Evolutionary conservation across 2,329 filamentous ascomycete genomes (phyloP), one percentile per base, ranked within the genome.

Genomic region (Xylaria sp.): DNA sequence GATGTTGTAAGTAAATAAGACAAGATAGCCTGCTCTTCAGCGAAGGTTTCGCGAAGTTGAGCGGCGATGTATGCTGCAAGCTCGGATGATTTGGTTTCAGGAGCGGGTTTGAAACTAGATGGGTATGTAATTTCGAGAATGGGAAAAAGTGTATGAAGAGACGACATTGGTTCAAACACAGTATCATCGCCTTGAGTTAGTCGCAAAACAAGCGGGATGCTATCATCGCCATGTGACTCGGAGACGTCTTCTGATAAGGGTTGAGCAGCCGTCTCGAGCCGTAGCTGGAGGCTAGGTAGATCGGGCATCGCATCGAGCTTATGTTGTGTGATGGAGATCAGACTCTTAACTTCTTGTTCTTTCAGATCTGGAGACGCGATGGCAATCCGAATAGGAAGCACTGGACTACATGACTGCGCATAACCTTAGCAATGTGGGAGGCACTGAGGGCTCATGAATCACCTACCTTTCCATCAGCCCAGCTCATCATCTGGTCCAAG

Each of bases 401-500:
- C 91, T 31, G 93, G 91, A 70, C 89, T 89, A 77, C 94, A 98
- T 61, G 90, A 88, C 93, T 97, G 68, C 49, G 42, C 12, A 40
- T 6, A 3, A 23, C 21, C n/a, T 66, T 59, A 61, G 49, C 19
- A 47, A 25, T 9, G 31, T 17, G 8, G 5, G 3, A 6, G 9
- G 14, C 38, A 33, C 28, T 17, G 15, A 19, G 4, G 21, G 33
- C 19, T 15, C 4, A 12, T 25, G 25, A 8, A 66, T n/a, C n/a
- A n/a, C 79, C 65, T 77, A 96, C 94, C 84, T 91, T 92, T 67
- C 93, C 93, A 72, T 96, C 91, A 9, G 92, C 91, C 94, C 95
- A 98, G 65, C 90, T 86, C 69, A 91, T 86, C 95, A 99, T 99
- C 57, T 89, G 85, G 73, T 90, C 85, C 69, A 97, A 77, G 4